Conservation (phyloP, 192 early-diverging fungal genomes). For the Geranomyces michiganensis region DNA sequence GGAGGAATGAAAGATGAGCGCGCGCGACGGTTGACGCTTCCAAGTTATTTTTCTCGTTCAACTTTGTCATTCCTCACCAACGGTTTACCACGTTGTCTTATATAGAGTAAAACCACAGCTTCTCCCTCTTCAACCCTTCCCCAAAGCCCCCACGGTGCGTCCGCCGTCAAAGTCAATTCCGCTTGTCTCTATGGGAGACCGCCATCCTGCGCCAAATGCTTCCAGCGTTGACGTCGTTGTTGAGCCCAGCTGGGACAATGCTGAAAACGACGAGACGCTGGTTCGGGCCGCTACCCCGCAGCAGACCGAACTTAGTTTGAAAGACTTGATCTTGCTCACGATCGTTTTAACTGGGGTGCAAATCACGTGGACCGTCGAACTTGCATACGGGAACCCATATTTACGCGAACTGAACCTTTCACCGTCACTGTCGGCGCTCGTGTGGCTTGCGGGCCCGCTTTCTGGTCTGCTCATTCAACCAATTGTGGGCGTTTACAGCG, state of each 20-base stretch:
- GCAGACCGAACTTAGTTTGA: slow-evolving; percentile 18
- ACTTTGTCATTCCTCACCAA: too few relatives aligned
- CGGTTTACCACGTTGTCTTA: too few relatives aligned
- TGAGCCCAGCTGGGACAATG: neutral
- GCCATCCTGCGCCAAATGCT: neutral
- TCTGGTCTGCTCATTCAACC: slow-evolving; percentile 73
- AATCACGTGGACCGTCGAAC: slow-evolving; percentile 76
- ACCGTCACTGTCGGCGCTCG: slow-evolving; percentile 81
- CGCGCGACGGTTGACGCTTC: too few relatives aligned
- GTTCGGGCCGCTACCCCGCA: neutral
- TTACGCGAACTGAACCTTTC: slow-evolving; percentile 80
- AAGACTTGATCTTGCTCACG: slow-evolving; percentile 53
- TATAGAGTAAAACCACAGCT: too few relatives aligned
- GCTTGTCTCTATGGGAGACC: too few relatives aligned
- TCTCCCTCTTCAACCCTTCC: too few relatives aligned
- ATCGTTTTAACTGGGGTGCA: slow-evolving; percentile 67
- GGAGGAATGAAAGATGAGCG: too few relatives aligned
- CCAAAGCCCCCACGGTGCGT: too few relatives aligned
- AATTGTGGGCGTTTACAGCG: slow-evolving; percentile 82
- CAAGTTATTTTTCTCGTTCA: too few relatives aligned
- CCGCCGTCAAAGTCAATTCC: too few relatives aligned
- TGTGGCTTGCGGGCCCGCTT: slow-evolving; percentile 91
- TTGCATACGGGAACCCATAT: slow-evolving; percentile 85
- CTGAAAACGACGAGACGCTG: neutral
- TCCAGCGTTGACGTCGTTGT: neutral